A percentile compares a stretch with the other conserved stretches of the same genome.
phyloP scores from a whole-genome alignment of 208 protist species.

The Borovskyia barvae region DNA sequence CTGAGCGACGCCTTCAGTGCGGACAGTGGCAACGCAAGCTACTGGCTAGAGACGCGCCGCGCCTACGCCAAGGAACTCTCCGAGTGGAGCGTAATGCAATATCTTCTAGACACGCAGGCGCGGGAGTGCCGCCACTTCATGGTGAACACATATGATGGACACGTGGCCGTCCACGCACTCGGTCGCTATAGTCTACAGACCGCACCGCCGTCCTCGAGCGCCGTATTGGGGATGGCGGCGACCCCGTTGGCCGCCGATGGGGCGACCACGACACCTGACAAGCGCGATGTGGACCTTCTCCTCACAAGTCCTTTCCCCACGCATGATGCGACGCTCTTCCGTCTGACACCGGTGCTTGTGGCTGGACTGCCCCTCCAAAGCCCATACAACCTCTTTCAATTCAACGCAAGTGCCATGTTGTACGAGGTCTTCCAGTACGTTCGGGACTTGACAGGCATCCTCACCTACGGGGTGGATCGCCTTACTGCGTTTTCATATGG shows the following conservation, averaged over 20 bases:
- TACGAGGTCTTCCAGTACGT: conserved; percentile 55
- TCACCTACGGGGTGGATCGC: conserved; percentile 61
- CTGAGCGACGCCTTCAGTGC: conserved; percentile 49
- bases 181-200: conserved; percentile 63
- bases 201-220: neutral
- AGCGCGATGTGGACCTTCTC: conserved; percentile 6
- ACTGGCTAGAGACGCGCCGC: conserved; percentile 59
- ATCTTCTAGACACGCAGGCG: conserved; percentile 61
- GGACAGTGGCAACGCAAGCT: conserved; percentile 36
- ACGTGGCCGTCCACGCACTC: conserved; percentile 66
- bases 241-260: neutral
- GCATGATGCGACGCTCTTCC: conserved; percentile 66
- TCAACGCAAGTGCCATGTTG: conserved; percentile 42
- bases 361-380: conserved; percentile 47
- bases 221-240: too few species aligned
- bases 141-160: conserved; percentile 64
- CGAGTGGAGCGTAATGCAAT: conserved; percentile 81
- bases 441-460: conserved; percentile 65
- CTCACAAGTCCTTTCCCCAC: conserved; percentile 53
- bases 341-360: conserved; percentile 59
- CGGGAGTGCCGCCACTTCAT: conserved; percentile 67
- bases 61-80: conserved; percentile 69
- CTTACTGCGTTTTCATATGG: conserved; percentile 31
- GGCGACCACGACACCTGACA: conserved; percentile 1
- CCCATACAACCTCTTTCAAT: conserved; percentile 64